phyloP scores from a whole-genome alignment of 2,329 filamentous ascomycete species.

The Emmonsia crescens region DNA sequence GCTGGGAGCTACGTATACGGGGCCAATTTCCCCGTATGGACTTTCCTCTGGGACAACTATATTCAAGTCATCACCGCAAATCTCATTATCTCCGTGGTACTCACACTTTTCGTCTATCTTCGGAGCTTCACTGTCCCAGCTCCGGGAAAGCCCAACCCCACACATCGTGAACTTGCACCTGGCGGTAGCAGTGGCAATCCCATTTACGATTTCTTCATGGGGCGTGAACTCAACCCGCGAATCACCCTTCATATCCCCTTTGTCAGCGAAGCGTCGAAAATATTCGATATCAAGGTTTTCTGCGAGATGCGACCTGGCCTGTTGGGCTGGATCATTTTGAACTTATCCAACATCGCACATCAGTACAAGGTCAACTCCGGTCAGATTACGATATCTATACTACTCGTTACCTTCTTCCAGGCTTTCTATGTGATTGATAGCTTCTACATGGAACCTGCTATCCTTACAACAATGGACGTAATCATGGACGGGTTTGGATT shows the following conservation, averaged over 20 bases:
- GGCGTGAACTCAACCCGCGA: conserved; percentile 86
- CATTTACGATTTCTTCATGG: conserved; percentile 94
- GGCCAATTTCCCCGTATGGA: conserved; percentile 77
- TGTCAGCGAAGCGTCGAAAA: conserved; percentile 43
- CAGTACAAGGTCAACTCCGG: conserved; percentile 73
- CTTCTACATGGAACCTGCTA: conserved; percentile 75
- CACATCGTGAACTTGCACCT: conserved; percentile 65
- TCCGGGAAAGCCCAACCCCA: conserved; percentile 53
- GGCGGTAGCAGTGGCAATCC: conserved; percentile 76
- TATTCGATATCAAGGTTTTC: conserved; percentile 77
- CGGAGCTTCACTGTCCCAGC: conserved; percentile 61
- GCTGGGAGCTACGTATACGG: conserved; percentile 68
- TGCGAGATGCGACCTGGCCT: conserved; percentile 87
- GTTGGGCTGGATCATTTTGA: conserved; percentile 76
- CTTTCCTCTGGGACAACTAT: conserved; percentile 86
- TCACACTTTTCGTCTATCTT: conserved; percentile 71
- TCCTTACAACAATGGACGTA: conserved; percentile 90
- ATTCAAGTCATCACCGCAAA: conserved; percentile 75
- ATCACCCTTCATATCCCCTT: conserved; percentile 49
- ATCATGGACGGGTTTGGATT: conserved; percentile 88
- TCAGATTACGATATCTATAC: conserved; percentile 72
- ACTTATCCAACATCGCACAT: conserved; percentile 73
- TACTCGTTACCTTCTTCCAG: conserved; percentile 69
- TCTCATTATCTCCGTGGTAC: conserved; percentile 59
- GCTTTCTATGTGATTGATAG: conserved; percentile 73